Conservation (phyloP, 306 rosid species). For the Cyclanthera cordifolia region DNA sequence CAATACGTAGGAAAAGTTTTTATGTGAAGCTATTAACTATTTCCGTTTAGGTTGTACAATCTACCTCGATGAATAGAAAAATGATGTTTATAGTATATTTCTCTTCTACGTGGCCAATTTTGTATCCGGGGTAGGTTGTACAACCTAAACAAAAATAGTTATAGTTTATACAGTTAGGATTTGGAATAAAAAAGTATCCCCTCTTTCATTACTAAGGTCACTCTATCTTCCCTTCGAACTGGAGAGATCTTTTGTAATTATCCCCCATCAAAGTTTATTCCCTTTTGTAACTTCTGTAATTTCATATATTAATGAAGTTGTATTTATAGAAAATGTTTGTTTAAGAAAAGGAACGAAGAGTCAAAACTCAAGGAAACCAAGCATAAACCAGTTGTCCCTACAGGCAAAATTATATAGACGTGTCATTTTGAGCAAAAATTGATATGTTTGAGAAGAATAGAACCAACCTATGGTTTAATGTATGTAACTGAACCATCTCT, state of each 20-base stretch:
- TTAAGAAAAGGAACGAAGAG: neutral
- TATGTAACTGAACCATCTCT: neutral
- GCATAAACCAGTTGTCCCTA: neutral
- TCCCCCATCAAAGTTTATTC: too few species aligned
- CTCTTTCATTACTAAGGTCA: too few species aligned
- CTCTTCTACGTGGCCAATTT: too few species aligned
- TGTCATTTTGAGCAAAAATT: neutral
- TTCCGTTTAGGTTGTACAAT: neutral
- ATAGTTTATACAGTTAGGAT: too few species aligned
- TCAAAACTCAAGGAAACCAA: neutral
- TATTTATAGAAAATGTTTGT: too few species aligned
- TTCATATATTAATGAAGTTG: too few species aligned
- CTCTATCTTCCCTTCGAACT: too few species aligned
- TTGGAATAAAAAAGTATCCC: too few species aligned
- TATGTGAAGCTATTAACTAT: neutral
- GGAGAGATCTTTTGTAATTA: too few species aligned
- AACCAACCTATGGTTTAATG: neutral
- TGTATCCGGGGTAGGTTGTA: too few species aligned
- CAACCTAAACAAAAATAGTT: too few species aligned
- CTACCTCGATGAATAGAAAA: neutral
- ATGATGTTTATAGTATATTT: neutral
- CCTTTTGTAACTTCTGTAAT: too few species aligned
- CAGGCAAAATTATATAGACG: neutral
- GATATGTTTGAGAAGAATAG: conserved; percentile 2
- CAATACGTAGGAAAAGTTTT: neutral